These are phyloP conservation scores for Gomphus sp. DNA, from an alignment of 1,284 basidiomycete species.

Conservation along the genomic window DNA sequence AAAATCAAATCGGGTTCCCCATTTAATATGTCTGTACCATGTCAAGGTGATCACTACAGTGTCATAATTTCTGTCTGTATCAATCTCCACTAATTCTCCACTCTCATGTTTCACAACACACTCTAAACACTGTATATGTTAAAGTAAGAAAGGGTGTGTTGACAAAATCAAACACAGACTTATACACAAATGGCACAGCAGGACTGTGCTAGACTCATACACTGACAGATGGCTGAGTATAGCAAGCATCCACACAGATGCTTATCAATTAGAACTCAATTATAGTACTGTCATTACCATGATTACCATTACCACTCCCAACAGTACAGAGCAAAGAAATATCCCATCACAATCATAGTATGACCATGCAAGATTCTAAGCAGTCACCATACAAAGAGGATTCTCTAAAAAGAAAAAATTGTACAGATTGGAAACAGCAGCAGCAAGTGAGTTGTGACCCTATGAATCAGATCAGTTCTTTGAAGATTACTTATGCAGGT, in stretches of 20 bases:
- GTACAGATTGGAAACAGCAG: constrained; percentile 68
- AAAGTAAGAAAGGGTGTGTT: too few species aligned
- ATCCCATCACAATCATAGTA: not conserved
- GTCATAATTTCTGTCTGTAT: not conserved
- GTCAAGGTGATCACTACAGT: not conserved
- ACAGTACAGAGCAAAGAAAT: not conserved
- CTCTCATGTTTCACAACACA: not conserved
- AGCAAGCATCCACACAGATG: too few species aligned
- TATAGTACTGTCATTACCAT: too few species aligned
- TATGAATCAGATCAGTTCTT: not conserved
- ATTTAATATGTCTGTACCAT: too few species aligned
- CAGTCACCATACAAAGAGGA: not conserved
- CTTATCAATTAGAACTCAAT: too few species aligned
- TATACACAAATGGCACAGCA: too few species aligned
- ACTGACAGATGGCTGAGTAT: too few species aligned
- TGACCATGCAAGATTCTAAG: too few species aligned
- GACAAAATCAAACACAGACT: too few species aligned
- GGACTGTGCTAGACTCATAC: too few species aligned
- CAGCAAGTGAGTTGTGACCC: constrained; percentile 44
- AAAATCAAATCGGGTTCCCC: too few species aligned
- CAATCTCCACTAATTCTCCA: not conserved
- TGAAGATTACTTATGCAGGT: constrained; percentile 1
- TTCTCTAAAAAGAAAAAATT: constrained; percentile 26
- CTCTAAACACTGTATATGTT: not conserved
- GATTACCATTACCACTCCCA: too few species aligned